Evolutionary conservation across 2,329 filamentous ascomycete species (phyloP), one percentile per base, ranked within the genome.

Genomic region (Biscogniauxia sp.): DNA sequence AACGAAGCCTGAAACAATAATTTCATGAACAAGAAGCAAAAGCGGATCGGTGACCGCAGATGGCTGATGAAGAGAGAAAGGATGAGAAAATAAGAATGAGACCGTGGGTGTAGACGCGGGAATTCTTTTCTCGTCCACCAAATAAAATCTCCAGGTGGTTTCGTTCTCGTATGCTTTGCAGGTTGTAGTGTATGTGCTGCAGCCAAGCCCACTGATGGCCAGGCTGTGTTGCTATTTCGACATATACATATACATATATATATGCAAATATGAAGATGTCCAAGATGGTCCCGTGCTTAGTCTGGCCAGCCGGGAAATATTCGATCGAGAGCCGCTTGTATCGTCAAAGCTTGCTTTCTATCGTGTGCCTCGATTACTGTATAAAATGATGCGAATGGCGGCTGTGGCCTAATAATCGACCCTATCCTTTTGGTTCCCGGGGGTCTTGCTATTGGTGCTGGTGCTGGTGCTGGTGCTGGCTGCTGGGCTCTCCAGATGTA

Each of bases 371-470:
- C 37, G 37, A 45, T 45, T 45, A n/a, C 37, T 9, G 37, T 45
- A 45, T 45, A 45, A 45, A 45, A 45, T 17, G 37, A 45, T 45
- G 37, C 37, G 37, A 45, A 45, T 11, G 13, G 37, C 37, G 37
- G 37, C 37, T 45, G 37, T 45, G 37, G 11, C 37, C 37, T 45
- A 45, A 45, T 51, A 32, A 50, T 41, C 32, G 26, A 20, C 54
- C 51, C 55, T 64, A 61, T 63, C 60, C 60, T 61, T 61, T 61
- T 59, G 56, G 17, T 17, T 25, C 50, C 5, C 52, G 56, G 58
- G 50, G 55, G 56, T 58, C 60, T 57, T 62, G 62, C 60, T 52
- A 63, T 64, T 66, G 62, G 62, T 66, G 64, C 59, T 56, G 54
- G 54, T 63, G 62, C 55, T 66, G 62, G 62, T 66, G 64, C 59